Evolutionary conservation across 2,329 filamentous ascomycete genomes (phyloP).

Genomic region (Myriosclerotinia curreyana): DNA sequence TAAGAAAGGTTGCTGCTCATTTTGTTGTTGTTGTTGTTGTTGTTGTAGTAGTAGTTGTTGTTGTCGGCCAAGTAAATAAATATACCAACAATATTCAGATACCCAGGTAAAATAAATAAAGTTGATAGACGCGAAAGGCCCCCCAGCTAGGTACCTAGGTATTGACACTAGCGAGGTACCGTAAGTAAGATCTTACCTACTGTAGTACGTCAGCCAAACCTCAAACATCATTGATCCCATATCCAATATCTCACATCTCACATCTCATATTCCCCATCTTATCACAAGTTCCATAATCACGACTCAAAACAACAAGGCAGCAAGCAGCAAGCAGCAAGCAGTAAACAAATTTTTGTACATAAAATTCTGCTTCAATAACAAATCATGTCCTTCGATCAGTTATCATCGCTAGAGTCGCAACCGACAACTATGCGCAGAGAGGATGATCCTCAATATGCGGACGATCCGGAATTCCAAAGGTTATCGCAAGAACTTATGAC

Average conservation of each 20-base stretch:
- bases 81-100: slow-evolving; percentile 2
- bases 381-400: slow-evolving; percentile 86
- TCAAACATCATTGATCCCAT: slow-evolving; percentile 22
- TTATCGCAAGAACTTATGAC: slow-evolving; percentile 81
- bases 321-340: slow-evolving; percentile 25
- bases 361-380: not conserved
- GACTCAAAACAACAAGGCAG: not conserved
- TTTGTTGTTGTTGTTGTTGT: slow-evolving; percentile 27
- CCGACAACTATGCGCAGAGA: slow-evolving; percentile 63
- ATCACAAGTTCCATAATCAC: not conserved
- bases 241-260: not conserved
- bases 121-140: slow-evolving; percentile 16
- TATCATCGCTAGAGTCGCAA: slow-evolving; percentile 81
- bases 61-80: slow-evolving; percentile 16
- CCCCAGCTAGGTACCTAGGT: slow-evolving; percentile 8
- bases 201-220: slow-evolving; percentile 31
- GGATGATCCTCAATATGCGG: slow-evolving; percentile 73
- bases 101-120: slow-evolving; percentile 31
- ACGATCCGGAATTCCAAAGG: slow-evolving; percentile 88
- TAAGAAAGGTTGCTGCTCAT: slow-evolving; percentile 27
- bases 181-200: no score
- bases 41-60: no score
- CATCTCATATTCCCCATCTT: not conserved
- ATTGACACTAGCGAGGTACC: slow-evolving; percentile 9
- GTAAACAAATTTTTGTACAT: slow-evolving; percentile 7